Evolutionary conservation across 768 basidiomycete species (phyloP), one percentile per base, ranked within the genome.

Genomic region (Pleurotus tuber-regium): DNA sequence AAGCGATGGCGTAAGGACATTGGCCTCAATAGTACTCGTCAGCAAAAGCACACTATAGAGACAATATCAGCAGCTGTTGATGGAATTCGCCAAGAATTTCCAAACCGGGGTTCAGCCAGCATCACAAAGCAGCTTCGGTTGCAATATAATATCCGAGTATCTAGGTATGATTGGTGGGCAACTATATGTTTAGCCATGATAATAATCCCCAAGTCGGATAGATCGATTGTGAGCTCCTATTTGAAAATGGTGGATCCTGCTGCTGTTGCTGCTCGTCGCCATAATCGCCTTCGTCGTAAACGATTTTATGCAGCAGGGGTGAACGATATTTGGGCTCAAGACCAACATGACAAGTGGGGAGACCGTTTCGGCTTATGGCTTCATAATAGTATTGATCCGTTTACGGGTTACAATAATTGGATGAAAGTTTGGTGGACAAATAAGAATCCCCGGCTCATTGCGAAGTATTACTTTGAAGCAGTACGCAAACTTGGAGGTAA

Each of bases 341-440:
- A 72, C 47, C 71, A 72, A 55, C 69, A 73, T 55, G 66, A 73
- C 55, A 71, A 73, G 55, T 71, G 65, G 64, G 50, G 50, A 12
- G 29, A 42, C 14, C 51, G 62, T 4, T 72, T 69, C 54, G 67
- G 68, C 0, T 57, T 72, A 3, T 63, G 51, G 18, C 57, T 72
- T 0, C 71, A 73, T 47, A 50, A 53, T 12, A 54, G 60, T 8
- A 30, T 66, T 5, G 70, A 73, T 19, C 61, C 65, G 7, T 66
- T 59, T 28, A 41, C 59, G 18, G 65, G 71, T 4, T 29, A 29
- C 2, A 59, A 63, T 14, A 36, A 56, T 7, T 72, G 66, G 69
- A 30, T 70, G 8, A 59, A 62, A 23, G 56, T 69, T 5, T 73
- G 70, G 70, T 67, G 71, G 65, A 71, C 65, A 0, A 78, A 77